phyloP scores from a whole-genome alignment of 1,284 basidiomycete genomes.

The Entoloma clypeatum region DNA sequence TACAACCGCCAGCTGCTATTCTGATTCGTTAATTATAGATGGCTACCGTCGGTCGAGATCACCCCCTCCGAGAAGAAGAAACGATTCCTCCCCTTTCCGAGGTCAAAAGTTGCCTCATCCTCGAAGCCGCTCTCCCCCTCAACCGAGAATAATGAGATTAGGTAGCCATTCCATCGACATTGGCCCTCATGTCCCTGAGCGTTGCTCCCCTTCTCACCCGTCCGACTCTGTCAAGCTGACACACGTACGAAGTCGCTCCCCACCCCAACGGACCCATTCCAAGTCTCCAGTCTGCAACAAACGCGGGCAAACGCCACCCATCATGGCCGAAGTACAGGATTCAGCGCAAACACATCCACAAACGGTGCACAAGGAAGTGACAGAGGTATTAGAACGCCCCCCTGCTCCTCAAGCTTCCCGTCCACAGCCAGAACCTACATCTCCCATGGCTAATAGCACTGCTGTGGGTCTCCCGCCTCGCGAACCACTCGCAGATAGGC shows the following conservation, averaged over 20 bases:
- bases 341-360: background rate
- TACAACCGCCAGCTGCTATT: background rate
- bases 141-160: constrained; percentile 29
- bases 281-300: constrained; percentile 11
- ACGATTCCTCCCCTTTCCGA: background rate
- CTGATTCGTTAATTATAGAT: background rate
- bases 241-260: constrained; percentile 15
- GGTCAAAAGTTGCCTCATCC: constrained; percentile 12
- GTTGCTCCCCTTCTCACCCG: constrained; percentile 1
- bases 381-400: too few species aligned
- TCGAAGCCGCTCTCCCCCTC: constrained; percentile 24
- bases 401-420: background rate
- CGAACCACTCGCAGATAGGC: constrained; percentile 6
- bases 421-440: background rate
- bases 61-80: background rate
- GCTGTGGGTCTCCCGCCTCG: background rate
- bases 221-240: constrained; percentile 6
- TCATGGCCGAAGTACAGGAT: background rate
- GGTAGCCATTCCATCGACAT: constrained; percentile 34
- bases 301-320: constrained; percentile 1
- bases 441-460: background rate
- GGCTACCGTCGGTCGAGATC: constrained; percentile 21
- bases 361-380: background rate
- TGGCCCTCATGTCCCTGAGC: constrained; percentile 21
- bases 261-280: constrained; percentile 10